Evolutionary conservation across 1,139 yeast species (phyloP).

Genomic region (Geotrichum cucujoidarum): DNA sequence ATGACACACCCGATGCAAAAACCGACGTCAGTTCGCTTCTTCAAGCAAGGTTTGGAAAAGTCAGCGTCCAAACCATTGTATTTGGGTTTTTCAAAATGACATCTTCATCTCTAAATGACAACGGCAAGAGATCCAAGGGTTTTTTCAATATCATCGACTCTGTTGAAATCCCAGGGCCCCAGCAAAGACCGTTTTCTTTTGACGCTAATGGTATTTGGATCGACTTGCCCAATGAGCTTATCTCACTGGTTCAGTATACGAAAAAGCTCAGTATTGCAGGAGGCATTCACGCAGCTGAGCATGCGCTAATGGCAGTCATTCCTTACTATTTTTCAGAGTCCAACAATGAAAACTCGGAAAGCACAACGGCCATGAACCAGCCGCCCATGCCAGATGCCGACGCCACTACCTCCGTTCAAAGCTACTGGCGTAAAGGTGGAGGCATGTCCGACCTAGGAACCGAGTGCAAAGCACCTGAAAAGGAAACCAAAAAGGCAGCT

Average conservation of each 20-base stretch:
- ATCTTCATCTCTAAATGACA: slow-evolving; percentile 31
- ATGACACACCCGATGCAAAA: neutral
- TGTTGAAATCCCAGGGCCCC: slow-evolving; percentile 82
- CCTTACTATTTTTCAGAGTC: slow-evolving; percentile 2
- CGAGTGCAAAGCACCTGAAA: slow-evolving; percentile 95
- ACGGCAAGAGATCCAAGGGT: slow-evolving; percentile 38
- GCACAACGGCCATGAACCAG: neutral
- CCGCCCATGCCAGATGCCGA: neutral
- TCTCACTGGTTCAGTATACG: slow-evolving; percentile 48
- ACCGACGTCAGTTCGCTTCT: neutral
- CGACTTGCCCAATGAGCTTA: slow-evolving; percentile 63
- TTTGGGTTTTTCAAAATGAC: slow-evolving; percentile 92
- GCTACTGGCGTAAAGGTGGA: neutral
- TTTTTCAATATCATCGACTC: slow-evolving; percentile 69
- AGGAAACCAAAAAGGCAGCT: slow-evolving; percentile 76
- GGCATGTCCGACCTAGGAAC: slow-evolving; percentile 60
- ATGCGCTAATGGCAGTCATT: slow-evolving; percentile 57
- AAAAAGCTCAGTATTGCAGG: slow-evolving; percentile 72
- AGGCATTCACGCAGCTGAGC: slow-evolving; percentile 96
- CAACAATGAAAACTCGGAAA: neutral
- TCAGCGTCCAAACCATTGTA: slow-evolving; percentile 66
- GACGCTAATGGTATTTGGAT: slow-evolving; percentile 86
- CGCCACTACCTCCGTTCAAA: neutral
- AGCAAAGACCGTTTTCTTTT: slow-evolving; percentile 49
- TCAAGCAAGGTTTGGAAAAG: slow-evolving; percentile 50